These are phyloP conservation scores for Claviceps monticola DNA, from an alignment of 2,329 filamentous ascomycete genomes.

Conservation along the genomic window DNA sequence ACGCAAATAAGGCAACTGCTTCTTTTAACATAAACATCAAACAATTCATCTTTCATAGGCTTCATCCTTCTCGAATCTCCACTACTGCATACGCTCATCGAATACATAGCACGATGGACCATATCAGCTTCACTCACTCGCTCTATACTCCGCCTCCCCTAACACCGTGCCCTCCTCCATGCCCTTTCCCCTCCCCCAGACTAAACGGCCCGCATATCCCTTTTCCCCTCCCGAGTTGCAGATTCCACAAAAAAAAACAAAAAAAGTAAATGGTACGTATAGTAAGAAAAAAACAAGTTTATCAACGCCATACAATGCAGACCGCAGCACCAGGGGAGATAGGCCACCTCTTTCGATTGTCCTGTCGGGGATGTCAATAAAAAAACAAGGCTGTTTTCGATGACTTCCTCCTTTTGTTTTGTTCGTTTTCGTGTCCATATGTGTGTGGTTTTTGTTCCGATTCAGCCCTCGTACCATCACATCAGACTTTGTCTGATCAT, in stretches of 20 bases:
- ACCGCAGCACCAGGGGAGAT: conserved; percentile 19
- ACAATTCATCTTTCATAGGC: not conserved
- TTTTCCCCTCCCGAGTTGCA: too few species aligned
- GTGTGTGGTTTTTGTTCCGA: not conserved
- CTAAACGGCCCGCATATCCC: too few species aligned
- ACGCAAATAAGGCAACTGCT: too few species aligned
- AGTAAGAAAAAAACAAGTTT: not conserved
- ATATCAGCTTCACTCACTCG: too few species aligned
- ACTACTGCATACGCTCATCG: not conserved
- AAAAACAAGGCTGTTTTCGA: not conserved
- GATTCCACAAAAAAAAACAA: not conserved
- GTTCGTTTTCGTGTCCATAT: not conserved
- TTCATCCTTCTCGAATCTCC: not conserved
- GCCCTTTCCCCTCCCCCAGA: too few species aligned
- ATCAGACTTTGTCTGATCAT: not conserved
- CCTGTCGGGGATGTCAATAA: conserved; percentile 1
- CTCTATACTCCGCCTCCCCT: too few species aligned
- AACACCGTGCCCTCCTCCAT: too few species aligned
- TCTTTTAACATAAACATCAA: not conserved
- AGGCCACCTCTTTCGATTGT: conserved; percentile 7
- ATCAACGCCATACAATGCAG: conserved; percentile 26
- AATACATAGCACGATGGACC: too few species aligned
- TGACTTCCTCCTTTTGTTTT: not conserved
- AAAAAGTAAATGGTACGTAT: not conserved
- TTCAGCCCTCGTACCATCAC: not conserved